Evolutionary conservation across 2,329 filamentous ascomycete species (phyloP), one percentile per base, ranked within the genome.

Genomic region (Venturia nashicola): DNA sequence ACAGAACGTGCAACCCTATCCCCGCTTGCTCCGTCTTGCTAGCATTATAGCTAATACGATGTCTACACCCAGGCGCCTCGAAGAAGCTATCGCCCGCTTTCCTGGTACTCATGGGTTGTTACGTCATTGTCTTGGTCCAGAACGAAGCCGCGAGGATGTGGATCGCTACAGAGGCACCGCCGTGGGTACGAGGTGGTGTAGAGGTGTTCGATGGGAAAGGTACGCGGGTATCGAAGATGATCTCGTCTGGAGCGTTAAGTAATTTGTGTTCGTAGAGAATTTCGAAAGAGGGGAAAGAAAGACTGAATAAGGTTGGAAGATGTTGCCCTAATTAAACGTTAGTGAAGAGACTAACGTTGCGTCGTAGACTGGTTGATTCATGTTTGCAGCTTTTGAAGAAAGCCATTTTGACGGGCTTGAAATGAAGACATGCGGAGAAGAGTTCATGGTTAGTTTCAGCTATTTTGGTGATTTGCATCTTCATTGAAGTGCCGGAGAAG

Each of bases 41-140:
- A 1, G 70, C 71, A 66, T 81, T 80, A 23, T 78, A 74, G 23
- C 76, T 77, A 12, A 80, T 75, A 4, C 73, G 75, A 62, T 82
- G 79, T 48, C 79, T 76, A n/a, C 79, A 82, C 0, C 78, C 77
- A 0, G 79, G 78, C 2, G 74, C 71, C 68, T 82, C 79, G 20
- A 72, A 73, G 67, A 76, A 80, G 11, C 69, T 75, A 11, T 76
- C 74, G 0, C 78, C 78, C 0, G 70, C 65, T 1, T 69, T 32
- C 60, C 77, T 73, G 1, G 76, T 68, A 51, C 71, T 69, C 34
- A 78, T 76, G 1, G 75, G 74, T 6, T 77, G 27, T 27, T 27
- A 27, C 75, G 7, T 77, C 68, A 44, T 82, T 81, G 79, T 82
- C 82, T 23, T 78, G 77, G 63, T 78, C 80, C 5, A 77, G 66